These are phyloP conservation scores for Nakazawaea laoshanensis DNA, from an alignment of 805 yeast genomes.

Conservation along the genomic window DNA sequence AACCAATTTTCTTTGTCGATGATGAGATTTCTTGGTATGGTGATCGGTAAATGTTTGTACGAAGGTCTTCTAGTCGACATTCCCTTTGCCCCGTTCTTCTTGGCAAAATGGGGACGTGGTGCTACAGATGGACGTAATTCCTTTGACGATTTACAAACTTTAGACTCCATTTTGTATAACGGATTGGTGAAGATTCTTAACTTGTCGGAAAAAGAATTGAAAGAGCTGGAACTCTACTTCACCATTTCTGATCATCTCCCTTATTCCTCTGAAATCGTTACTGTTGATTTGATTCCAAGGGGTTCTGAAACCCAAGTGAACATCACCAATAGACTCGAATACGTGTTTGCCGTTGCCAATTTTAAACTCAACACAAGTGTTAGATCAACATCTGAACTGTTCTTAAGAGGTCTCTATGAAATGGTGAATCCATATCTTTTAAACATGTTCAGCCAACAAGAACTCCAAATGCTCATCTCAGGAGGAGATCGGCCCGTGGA, in stretches of 20 bases:
- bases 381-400: conserved; percentile 48
- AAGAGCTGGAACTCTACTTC: conserved; percentile 56
- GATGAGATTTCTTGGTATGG: conserved; percentile 63
- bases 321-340: conserved; percentile 54
- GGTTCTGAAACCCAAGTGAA: conserved; percentile 56
- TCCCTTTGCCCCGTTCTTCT: conserved; percentile 78
- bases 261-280: conserved; percentile 19
- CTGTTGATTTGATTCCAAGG: conserved; percentile 50
- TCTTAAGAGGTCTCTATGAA: conserved; percentile 62
- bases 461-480: conserved; percentile 75
- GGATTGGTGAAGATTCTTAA: conserved; percentile 55
- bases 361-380: conserved; percentile 65
- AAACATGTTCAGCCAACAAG: conserved; percentile 75
- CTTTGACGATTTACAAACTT: conserved; percentile 68
- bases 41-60: conserved; percentile 84
- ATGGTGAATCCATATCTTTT: conserved; percentile 72
- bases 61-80: conserved; percentile 77
- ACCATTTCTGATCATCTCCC: conserved; percentile 39
- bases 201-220: conserved; percentile 48
- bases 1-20: conserved; percentile 20
- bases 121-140: conserved; percentile 37
- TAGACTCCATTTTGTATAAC: conserved; percentile 60
- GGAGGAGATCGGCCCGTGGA: conserved; percentile 70
- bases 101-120: conserved; percentile 46
- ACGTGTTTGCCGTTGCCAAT: conserved; percentile 69